phyloP scores from a whole-genome alignment of 805 yeast genomes.

The Lipomyces oligophaga region DNA sequence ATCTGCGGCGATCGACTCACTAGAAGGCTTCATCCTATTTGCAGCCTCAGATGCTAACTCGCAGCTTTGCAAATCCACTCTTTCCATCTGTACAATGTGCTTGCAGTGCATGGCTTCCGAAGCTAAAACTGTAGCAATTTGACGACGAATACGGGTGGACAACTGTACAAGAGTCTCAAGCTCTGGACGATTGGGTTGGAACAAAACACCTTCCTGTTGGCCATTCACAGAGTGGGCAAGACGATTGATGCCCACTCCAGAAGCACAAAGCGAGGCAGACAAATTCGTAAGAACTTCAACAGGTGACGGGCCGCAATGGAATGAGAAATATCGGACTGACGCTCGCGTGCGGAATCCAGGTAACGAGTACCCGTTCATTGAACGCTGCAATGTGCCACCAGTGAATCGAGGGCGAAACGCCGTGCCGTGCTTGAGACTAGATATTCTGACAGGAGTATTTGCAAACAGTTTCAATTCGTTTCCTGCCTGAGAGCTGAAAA shows the following conservation, averaged over 20 bases:
- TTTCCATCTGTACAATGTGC: too few species aligned
- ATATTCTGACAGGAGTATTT: conserved; percentile 1
- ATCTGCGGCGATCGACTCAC: neutral
- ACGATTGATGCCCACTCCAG: conserved; percentile 18
- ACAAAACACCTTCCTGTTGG: conserved; percentile 1
- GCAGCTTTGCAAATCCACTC: too few species aligned
- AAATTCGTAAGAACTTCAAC: conserved; percentile 22
- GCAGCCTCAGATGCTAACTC: too few species aligned
- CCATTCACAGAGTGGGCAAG: conserved; percentile 3
- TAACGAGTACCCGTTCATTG: conserved; percentile 25
- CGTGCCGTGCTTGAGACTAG: conserved; percentile 25
- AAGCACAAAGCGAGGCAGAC: conserved; percentile 14
- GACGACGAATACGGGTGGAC: neutral
- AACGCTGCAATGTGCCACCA: conserved; percentile 27
- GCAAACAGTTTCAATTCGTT: neutral
- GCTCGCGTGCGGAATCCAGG: conserved; percentile 22
- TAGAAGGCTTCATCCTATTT: neutral
- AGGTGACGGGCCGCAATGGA: conserved; percentile 13
- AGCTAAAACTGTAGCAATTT: neutral
- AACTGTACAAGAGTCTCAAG: neutral
- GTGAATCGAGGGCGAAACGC: conserved; percentile 22
- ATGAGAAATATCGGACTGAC: conserved; percentile 23
- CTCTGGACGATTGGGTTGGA: neutral
- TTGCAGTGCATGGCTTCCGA: neutral
- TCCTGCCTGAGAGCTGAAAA: neutral